Percentiles rank a stretch among this genome's conserved stretches.
phyloP scores from a whole-genome alignment of 805 yeast genomes.

The Candida corydali region DNA sequence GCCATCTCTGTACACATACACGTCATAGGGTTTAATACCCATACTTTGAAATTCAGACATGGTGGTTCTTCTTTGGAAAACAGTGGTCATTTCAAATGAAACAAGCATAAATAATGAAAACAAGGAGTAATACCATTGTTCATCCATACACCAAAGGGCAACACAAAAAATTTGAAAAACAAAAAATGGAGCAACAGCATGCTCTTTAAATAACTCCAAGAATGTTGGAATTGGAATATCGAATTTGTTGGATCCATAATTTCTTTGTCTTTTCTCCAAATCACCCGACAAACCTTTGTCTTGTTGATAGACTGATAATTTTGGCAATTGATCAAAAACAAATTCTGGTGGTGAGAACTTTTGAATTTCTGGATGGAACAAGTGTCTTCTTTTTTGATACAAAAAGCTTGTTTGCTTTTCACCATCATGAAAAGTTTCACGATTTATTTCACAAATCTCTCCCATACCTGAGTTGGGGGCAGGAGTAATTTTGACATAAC shows the following conservation, averaged over 20 bases:
- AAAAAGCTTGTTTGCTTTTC: constrained; percentile 65
- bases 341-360: constrained; percentile 81
- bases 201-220: constrained; percentile 87
- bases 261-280: constrained; percentile 43
- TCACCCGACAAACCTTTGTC: constrained; percentile 55
- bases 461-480: constrained; percentile 84
- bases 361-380: constrained; percentile 52
- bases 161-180: constrained; percentile 96
- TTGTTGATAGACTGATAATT: constrained; percentile 52
- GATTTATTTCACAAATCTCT: constrained; percentile 63
- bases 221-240: constrained; percentile 96
- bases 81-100: constrained; percentile 90
- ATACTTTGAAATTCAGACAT: constrained; percentile 93
- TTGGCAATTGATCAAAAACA: constrained; percentile 57
- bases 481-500: constrained; percentile 72
- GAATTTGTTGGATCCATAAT: constrained; percentile 81
- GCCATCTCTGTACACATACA: constrained; percentile 66
- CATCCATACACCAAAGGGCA: constrained; percentile 94
- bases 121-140: constrained; percentile 91
- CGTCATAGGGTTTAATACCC: constrained; percentile 90
- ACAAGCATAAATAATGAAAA: constrained; percentile 90
- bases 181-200: constrained; percentile 96
- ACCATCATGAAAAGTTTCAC: constrained; percentile 52
- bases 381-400: constrained; percentile 89
- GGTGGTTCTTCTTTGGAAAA: constrained; percentile 91